Percentiles rank a stretch among this genome's conserved stretches.
phyloP scores from a whole-genome alignment of 345 rosid species.

The Lepidium africanum region DNA sequence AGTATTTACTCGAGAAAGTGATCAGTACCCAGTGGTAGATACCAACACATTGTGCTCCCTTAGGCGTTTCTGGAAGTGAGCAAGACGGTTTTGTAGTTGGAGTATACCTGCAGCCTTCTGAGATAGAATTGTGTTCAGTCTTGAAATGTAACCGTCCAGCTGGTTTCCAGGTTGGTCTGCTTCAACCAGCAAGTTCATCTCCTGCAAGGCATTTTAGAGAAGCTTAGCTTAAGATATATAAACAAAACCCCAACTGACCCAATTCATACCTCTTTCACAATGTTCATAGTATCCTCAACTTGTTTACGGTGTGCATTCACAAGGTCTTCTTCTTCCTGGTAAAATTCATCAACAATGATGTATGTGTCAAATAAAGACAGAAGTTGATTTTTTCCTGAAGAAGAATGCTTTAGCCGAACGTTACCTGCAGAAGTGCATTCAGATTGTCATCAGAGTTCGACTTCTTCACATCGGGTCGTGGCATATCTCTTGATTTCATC shows the following conservation, averaged over 20 bases:
- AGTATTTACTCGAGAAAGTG: slow-evolving; percentile 8
- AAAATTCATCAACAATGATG: slow-evolving; percentile 8
- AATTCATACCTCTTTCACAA: slow-evolving; percentile 76
- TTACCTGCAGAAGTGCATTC: slow-evolving; percentile 72
- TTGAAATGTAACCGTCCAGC: slow-evolving; percentile 66
- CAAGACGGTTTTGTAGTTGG: slow-evolving; percentile 73
- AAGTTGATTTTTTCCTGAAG: neutral
- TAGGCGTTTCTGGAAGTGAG: slow-evolving; percentile 77
- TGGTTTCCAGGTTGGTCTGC: slow-evolving; percentile 98
- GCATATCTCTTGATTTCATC: slow-evolving; percentile 33
- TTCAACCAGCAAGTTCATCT: slow-evolving; percentile 85
- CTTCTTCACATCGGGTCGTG: slow-evolving; percentile 45
- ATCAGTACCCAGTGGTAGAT: slow-evolving; percentile 56
- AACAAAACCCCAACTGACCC: neutral
- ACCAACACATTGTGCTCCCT: slow-evolving; percentile 89
- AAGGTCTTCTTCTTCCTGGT: slow-evolving; percentile 94
- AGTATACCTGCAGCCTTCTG: slow-evolving; percentile 87
- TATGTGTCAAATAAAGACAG: neutral
- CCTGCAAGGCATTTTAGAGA: slow-evolving; percentile 36
- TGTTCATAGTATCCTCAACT: slow-evolving; percentile 94
- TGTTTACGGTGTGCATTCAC: slow-evolving; percentile 92
- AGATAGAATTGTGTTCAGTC: slow-evolving; percentile 65
- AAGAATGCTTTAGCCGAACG: neutral
- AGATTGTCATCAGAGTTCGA: slow-evolving; percentile 68
- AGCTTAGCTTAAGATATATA: neutral